phyloP scores from a whole-genome alignment of 2,329 filamentous ascomycete genomes.

The Alternaria infectoria region DNA sequence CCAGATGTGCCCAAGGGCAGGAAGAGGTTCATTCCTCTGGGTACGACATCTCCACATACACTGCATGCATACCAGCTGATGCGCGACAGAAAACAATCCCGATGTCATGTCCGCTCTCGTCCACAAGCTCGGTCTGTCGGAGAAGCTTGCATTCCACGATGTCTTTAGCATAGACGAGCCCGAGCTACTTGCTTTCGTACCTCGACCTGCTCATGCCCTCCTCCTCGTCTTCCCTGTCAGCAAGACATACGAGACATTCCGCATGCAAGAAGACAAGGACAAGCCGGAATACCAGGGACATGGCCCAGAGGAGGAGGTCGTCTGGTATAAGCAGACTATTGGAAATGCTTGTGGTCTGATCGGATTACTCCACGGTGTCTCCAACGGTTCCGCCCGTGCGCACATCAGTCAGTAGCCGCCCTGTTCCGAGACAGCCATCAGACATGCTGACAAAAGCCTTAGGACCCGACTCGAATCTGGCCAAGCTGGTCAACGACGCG shows the following conservation, averaged over 20 bases:
- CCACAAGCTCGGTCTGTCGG: slow-evolving; percentile 83
- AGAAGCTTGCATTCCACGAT: slow-evolving; percentile 81
- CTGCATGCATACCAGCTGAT: slow-evolving; percentile 15
- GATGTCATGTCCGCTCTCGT: slow-evolving; percentile 87
- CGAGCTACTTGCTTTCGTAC: slow-evolving; percentile 82
- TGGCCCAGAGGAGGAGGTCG: slow-evolving; percentile 74
- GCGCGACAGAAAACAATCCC: slow-evolving; percentile 72
- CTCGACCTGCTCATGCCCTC: slow-evolving; percentile 84
- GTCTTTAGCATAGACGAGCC: slow-evolving; percentile 90
- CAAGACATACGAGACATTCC: slow-evolving; percentile 77
- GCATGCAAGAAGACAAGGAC: slow-evolving; percentile 73
- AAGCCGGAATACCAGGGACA: slow-evolving; percentile 69
- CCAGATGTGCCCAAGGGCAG: slow-evolving; percentile 39
- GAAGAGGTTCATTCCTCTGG: slow-evolving; percentile 49
- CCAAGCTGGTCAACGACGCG: slow-evolving; percentile 71
- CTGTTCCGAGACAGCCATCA: neutral
- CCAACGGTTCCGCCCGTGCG: slow-evolving; percentile 73
- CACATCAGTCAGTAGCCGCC: slow-evolving; percentile 36
- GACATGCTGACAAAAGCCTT: slow-evolving; percentile 18
- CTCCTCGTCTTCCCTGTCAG: slow-evolving; percentile 92
- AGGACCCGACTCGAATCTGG: slow-evolving; percentile 63
- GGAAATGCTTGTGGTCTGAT: slow-evolving; percentile 93
- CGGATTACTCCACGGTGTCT: slow-evolving; percentile 82
- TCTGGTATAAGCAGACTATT: slow-evolving; percentile 98
- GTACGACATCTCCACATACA: slow-evolving; percentile 21